Conservation (phyloP, 805 yeast genomes). For the Ogataea wickerhamii region DNA sequence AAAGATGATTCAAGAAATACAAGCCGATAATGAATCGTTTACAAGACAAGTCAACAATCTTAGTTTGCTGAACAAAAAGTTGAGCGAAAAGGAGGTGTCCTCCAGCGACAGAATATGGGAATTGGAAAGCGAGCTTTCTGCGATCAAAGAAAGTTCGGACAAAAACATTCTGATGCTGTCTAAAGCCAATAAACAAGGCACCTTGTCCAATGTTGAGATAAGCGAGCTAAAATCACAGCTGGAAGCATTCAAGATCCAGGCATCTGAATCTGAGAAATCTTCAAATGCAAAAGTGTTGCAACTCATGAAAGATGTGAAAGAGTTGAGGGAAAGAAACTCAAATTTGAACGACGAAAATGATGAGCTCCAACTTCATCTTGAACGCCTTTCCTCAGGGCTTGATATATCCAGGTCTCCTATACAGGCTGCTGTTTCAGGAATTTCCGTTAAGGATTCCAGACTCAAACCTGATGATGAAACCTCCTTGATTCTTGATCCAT, state of each 20-base stretch:
- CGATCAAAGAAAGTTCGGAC: constrained; percentile 40
- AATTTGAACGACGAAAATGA: constrained; percentile 71
- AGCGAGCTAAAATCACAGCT: constrained; percentile 42
- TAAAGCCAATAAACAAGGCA: constrained; percentile 38
- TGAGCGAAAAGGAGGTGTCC: constrained; percentile 41
- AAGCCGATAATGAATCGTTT: constrained; percentile 40
- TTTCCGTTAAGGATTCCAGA: no score
- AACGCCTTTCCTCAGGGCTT: constrained; percentile 6
- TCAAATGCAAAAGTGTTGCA: constrained; percentile 35
- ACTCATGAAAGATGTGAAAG: constrained; percentile 41
- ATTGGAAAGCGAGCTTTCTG: constrained; percentile 46
- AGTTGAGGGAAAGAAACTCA: constrained; percentile 48
- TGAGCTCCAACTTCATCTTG: constrained; percentile 41
- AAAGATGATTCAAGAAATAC: constrained; percentile 38
- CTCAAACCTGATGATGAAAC: no score
- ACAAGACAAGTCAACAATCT: constrained; percentile 37
- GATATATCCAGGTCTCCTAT: no score
- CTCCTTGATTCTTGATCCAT: no score
- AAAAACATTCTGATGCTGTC: constrained; percentile 39
- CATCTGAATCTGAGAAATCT: constrained; percentile 38
- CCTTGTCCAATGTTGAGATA: constrained; percentile 21
- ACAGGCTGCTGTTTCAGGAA: no score
- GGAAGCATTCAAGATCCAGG: constrained; percentile 43
- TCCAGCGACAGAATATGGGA: constrained; percentile 64
- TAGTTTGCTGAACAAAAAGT: constrained; percentile 29